Percentiles rank a stretch among this genome's conserved stretches.
These are phyloP conservation scores for Xylaria sp. DNA, from an alignment of 2,329 filamentous ascomycete species.

Conservation along the genomic window DNA sequence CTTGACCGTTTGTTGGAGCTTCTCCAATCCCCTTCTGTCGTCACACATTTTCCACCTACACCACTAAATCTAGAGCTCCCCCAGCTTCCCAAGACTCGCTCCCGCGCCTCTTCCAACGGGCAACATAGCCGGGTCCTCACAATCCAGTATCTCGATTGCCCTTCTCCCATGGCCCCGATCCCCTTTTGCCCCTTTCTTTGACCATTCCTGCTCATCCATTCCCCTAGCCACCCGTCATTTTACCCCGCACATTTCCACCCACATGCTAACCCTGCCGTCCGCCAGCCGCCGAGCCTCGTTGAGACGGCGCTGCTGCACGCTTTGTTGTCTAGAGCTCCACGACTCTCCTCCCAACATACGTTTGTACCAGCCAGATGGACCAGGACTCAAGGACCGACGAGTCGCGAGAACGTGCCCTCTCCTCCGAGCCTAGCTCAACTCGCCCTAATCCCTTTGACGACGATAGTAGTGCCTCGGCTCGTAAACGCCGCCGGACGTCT, in stretches of 20 bases:
- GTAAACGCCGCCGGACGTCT: slow-evolving; percentile 68
- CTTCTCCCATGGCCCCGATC: slow-evolving; percentile 29
- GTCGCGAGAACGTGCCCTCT: slow-evolving; percentile 63
- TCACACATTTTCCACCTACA: slow-evolving; percentile 18
- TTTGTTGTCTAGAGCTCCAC: slow-evolving; percentile 54
- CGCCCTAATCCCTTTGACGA: slow-evolving; percentile 70
- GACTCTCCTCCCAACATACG: slow-evolving; percentile 47
- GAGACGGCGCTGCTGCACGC: slow-evolving; percentile 51
- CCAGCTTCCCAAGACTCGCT: slow-evolving; percentile 12
- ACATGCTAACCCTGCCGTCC: slow-evolving; percentile 62
- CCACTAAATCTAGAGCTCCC: slow-evolving; percentile 19
- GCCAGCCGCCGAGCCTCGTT: slow-evolving; percentile 58
- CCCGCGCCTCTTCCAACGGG: slow-evolving; percentile 14
- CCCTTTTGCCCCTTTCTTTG: slow-evolving; percentile 29
- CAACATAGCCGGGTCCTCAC: slow-evolving; percentile 12
- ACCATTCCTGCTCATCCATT: slow-evolving; percentile 28
- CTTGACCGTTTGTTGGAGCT: slow-evolving; percentile 13
- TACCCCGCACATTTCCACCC: slow-evolving; percentile 45
- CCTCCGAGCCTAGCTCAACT: slow-evolving; percentile 67
- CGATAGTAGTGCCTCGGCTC: slow-evolving; percentile 53
- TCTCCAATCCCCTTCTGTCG: slow-evolving; percentile 23
- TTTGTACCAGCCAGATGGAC: slow-evolving; percentile 59
- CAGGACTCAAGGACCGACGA: slow-evolving; percentile 55
- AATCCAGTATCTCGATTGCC: slow-evolving; percentile 8
- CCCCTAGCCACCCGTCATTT: slow-evolving; percentile 18